Conservation (phyloP, 352 stramenopile species). For the Pythium brachiatum region DNA sequence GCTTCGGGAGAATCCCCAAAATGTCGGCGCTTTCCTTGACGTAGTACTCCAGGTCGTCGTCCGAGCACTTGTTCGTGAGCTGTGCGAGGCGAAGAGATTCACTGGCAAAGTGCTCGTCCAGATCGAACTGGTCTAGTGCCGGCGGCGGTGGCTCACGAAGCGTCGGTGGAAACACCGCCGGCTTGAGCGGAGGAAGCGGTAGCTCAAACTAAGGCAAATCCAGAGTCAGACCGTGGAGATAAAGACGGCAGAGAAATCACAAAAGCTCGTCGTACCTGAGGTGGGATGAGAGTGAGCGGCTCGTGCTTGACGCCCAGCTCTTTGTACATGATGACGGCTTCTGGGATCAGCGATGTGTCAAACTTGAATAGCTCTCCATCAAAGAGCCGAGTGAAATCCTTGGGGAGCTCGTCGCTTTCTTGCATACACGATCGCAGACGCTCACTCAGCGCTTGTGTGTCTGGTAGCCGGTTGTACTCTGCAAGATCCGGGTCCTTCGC, state of each 20-base stretch:
- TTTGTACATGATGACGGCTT: constrained; percentile 92
- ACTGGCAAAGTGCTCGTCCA: constrained; percentile 96
- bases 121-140: constrained; percentile 95
- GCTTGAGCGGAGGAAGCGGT: constrained; percentile 90
- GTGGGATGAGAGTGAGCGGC: constrained; percentile 92
- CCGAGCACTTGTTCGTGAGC: constrained; percentile 95
- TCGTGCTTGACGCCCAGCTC: constrained; percentile 94
- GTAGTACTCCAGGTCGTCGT: constrained; percentile 95
- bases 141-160: constrained; percentile 88
- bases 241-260: not conserved
- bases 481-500: constrained; percentile 82
- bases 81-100: constrained; percentile 90
- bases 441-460: constrained; percentile 93
- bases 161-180: constrained; percentile 92
- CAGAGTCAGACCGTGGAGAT: not conserved
- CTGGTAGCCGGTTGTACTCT: constrained; percentile 90
- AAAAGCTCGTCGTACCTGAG: constrained; percentile 50
- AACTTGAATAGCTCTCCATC: constrained; percentile 94
- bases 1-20: constrained; percentile 80
- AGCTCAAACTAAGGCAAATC: constrained; percentile 83
- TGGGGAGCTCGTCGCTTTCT: constrained; percentile 92
- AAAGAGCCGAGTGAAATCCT: constrained; percentile 94
- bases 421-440: constrained; percentile 93
- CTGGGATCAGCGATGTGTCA: constrained; percentile 92
- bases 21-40: constrained; percentile 92